Base-by-base conservation (phyloP, 1,284 basidiomycete genomes). In the Tremellales sp. region DNA sequence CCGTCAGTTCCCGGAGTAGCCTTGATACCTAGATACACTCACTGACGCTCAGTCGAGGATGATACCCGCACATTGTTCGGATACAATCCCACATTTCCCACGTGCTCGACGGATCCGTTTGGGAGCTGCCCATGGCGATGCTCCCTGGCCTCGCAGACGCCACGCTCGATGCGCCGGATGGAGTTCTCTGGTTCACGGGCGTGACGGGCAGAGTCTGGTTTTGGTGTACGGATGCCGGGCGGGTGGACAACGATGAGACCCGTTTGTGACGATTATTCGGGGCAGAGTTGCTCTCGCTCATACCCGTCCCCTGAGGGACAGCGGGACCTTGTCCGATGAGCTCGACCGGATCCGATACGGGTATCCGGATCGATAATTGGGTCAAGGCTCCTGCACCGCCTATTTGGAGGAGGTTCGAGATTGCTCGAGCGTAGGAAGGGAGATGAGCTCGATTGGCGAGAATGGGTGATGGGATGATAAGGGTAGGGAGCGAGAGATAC, bases 11-110 rank as follows among this genome's bases (percentile, higher is more conserved):
- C 12, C n/a, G 5, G 8, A 29, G n/a, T 27, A 47, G 35, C 14
- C 21, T 9, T n/a, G 25, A 39, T 13, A 2, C 13, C 14, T 13
- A 37, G 29, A 33, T 27, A 27, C 22, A 77, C 80, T 70, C 60
- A 93, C 90, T 85, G 40, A 94, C 70, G 2, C 84, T 84, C 40
- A 98, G 70, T 16, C 93, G 80, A 5, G 83, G 78, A 68, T 85
- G 85, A 70, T 93, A 94, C 43, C 83, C 84, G 71, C 94, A 97
- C 16, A 97, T 77, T 3, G 84, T 83, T 48, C 92, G 79, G 50
- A 98, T 87, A 38, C 84, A 80, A 70, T 97, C 93, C 95, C 95
- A 99, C 78, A 92, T 91, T 69, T 98, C 93, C 93, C 94, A 99
- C 1, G 87, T 89, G 5, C 82, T 83, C 63, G 86, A 85, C 19